Conservation (phyloP, 805 yeast species). For the Isabelozyma rhagii region DNA sequence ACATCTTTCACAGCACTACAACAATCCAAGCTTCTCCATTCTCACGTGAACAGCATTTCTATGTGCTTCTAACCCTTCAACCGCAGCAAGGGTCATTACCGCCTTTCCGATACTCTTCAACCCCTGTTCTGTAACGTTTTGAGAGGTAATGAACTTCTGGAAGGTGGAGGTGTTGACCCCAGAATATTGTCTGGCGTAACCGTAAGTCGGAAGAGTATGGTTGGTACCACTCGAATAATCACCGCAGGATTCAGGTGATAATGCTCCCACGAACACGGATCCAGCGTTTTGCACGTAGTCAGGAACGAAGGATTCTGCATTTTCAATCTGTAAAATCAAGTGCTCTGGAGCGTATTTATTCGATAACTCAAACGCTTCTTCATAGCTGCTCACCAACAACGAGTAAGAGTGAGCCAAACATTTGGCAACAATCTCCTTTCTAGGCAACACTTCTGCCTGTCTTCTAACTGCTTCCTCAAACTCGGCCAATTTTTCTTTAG, state of each 20-base stretch:
- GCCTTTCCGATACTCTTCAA: slow-evolving; percentile 89
- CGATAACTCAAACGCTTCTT: slow-evolving; percentile 82
- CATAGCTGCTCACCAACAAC: slow-evolving; percentile 61
- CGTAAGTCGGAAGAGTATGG: slow-evolving; percentile 98
- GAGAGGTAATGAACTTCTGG: slow-evolving; percentile 93
- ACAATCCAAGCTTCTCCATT: slow-evolving; percentile 74
- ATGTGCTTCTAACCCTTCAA: slow-evolving; percentile 97
- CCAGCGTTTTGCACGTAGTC: slow-evolving; percentile 87
- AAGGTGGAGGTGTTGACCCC: slow-evolving; percentile 96
- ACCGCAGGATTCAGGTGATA: slow-evolving; percentile 97
- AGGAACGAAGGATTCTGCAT: slow-evolving; percentile 71
- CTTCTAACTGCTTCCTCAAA: slow-evolving; percentile 79
- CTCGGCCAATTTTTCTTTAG: slow-evolving; percentile 53
- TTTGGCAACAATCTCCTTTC: slow-evolving; percentile 89
- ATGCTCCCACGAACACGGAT: slow-evolving; percentile 92
- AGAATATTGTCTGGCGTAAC: slow-evolving; percentile 95
- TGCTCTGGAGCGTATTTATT: slow-evolving; percentile 98
- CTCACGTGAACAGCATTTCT: slow-evolving; percentile 95
- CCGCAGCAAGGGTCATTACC: slow-evolving; percentile 91
- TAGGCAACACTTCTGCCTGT: slow-evolving; percentile 83
- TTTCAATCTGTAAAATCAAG: slow-evolving; percentile 82
- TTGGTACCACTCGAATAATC: slow-evolving; percentile 98
- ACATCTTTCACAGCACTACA: slow-evolving; percentile 14
- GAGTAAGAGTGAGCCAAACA: slow-evolving; percentile 91
- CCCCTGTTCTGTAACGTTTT: slow-evolving; percentile 84